These are phyloP conservation scores for Fusarium longipes DNA, from an alignment of 2,329 filamentous ascomycete species.

Conservation along the genomic window DNA sequence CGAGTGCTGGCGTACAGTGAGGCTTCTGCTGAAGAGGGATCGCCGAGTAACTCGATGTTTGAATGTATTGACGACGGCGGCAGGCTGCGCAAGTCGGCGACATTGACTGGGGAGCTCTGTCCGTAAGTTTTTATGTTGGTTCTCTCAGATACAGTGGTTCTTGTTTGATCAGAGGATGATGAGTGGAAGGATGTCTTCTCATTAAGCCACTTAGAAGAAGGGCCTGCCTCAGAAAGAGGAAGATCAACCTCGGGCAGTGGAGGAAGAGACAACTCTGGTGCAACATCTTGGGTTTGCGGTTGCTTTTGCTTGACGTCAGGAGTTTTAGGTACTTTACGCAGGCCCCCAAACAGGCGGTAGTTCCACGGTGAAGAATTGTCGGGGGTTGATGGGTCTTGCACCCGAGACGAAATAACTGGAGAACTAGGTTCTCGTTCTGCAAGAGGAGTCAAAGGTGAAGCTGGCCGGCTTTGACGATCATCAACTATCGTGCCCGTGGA, in stretches of 20 bases:
- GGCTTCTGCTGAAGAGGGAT: conserved; percentile 60
- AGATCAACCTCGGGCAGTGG: conserved; percentile 47
- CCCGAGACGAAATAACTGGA: conserved; percentile 31
- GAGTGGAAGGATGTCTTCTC: conserved; percentile 43
- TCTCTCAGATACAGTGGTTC: conserved; percentile 61
- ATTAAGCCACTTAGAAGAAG: conserved; percentile 36
- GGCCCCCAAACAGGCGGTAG: conserved; percentile 65
- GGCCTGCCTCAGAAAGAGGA: conserved; percentile 31
- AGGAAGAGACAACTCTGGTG: conserved; percentile 44
- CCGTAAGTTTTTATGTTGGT: conserved; percentile 67
- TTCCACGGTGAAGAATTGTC: conserved; percentile 60
- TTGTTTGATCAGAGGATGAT: conserved; percentile 48
- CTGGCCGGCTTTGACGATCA: conserved; percentile 59
- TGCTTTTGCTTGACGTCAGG: conserved; percentile 58
- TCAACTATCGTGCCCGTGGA: conserved; percentile 62
- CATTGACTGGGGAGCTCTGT: conserved; percentile 55
- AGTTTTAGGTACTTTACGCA: conserved; percentile 61
- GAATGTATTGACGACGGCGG: conserved; percentile 57
- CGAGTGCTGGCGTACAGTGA: conserved; percentile 52
- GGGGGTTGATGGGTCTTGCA: conserved; percentile 30
- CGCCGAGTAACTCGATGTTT: conserved; percentile 64
- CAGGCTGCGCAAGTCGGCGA: conserved; percentile 55
- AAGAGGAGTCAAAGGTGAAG: conserved; percentile 62
- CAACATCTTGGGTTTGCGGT: conserved; percentile 43
- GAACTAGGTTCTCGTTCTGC: conserved; percentile 53